Evolutionary conservation across 1,139 yeast species (phyloP).

Genomic region (Candida dubliniensis): DNA sequence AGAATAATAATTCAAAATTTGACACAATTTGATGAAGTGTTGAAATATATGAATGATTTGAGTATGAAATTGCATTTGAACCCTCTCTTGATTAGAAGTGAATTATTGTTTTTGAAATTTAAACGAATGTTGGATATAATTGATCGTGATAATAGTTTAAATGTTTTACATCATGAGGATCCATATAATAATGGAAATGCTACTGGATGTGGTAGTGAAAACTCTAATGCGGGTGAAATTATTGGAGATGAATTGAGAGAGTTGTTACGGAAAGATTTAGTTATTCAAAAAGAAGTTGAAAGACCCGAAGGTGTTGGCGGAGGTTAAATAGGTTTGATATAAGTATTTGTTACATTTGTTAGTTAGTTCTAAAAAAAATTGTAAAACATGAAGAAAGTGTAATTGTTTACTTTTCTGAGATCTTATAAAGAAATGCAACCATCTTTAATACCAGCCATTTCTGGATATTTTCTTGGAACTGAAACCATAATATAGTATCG

Average conservation of each 20-base stretch:
- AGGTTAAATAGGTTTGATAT: slow-evolving; percentile 24
- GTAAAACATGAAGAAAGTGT: not conserved
- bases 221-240: slow-evolving; percentile 13
- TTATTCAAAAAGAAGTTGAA: slow-evolving; percentile 65
- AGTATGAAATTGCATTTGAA: slow-evolving; percentile 72
- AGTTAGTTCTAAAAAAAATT: not conserved
- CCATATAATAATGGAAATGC: slow-evolving; percentile 13
- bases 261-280: slow-evolving; percentile 57
- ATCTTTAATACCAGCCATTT: too few species aligned
- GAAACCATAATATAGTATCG: too few species aligned
- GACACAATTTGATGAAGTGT: slow-evolving; percentile 80
- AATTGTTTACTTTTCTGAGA: too few species aligned
- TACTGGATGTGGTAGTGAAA: not conserved
- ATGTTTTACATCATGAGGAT: slow-evolving; percentile 14
- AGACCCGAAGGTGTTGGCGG: slow-evolving; percentile 52
- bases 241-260: slow-evolving; percentile 52
- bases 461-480: too few species aligned
- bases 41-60: slow-evolving; percentile 89
- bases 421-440: too few species aligned
- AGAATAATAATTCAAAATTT: slow-evolving; percentile 74
- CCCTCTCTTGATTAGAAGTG: slow-evolving; percentile 77
- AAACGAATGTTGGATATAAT: slow-evolving; percentile 75
- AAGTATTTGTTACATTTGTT: not conserved
- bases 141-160: slow-evolving; percentile 53
- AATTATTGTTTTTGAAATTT: slow-evolving; percentile 76